These are phyloP conservation scores for Schizosaccharomyces octosporus DNA, from an alignment of 805 yeast genomes.

Conservation along the genomic window DNA sequence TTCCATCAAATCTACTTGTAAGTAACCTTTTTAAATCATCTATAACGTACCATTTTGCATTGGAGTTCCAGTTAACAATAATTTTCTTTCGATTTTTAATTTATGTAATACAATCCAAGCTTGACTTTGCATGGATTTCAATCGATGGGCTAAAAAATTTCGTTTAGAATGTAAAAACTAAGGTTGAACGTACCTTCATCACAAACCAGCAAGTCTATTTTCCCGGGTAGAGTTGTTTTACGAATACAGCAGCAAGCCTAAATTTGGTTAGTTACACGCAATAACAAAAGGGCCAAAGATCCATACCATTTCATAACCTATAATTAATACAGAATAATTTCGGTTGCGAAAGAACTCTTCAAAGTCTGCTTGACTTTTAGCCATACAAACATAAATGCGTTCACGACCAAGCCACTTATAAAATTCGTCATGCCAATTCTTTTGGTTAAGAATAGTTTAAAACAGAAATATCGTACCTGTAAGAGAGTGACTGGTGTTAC, in stretches of 20 bases:
- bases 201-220: slow-evolving; percentile 52
- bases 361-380: slow-evolving; percentile 28
- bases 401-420: slow-evolving; percentile 60
- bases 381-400: slow-evolving; percentile 39
- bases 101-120: background rate
- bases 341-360: slow-evolving; percentile 36
- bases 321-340: slow-evolving; percentile 58
- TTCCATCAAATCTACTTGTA: slow-evolving; percentile 50
- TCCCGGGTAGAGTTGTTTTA: slow-evolving; percentile 4
- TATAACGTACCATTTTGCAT: background rate
- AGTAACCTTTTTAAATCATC: background rate
- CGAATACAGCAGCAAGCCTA: background rate
- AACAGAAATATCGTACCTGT: background rate
- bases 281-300: background rate
- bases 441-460: slow-evolving; percentile 6
- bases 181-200: slow-evolving; percentile 92
- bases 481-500: slow-evolving; percentile 84
- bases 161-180: slow-evolving; percentile 13
- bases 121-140: background rate
- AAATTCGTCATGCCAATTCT: slow-evolving; percentile 75
- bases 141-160: background rate
- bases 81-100: background rate
- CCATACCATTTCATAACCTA: slow-evolving; percentile 67
- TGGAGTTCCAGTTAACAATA: background rate
- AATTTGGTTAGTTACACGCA: background rate